Evolutionary conservation across 352 stramenopile genomes (phyloP), one percentile per base, ranked within the genome.

Genomic region (Phytophthora hybrid): DNA sequence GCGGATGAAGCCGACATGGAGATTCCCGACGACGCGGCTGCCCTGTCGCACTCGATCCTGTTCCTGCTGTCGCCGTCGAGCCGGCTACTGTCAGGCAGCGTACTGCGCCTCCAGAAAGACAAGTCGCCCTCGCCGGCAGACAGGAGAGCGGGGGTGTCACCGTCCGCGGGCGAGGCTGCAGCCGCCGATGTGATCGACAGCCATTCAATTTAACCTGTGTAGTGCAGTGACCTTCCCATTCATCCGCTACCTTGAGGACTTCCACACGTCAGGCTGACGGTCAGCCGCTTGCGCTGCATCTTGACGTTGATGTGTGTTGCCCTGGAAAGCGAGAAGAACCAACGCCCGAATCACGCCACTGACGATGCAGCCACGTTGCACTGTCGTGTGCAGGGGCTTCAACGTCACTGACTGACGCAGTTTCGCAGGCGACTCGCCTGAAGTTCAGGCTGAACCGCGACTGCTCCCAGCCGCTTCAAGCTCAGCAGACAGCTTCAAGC

Each of bases 41-140:
- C 78, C 31, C 66, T 94, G 53, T 71, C 81, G 34, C 83, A 92
- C 74, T 76, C 81, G 60, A 81, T 92, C n/a, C 56, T 90, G 46
- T 89, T 92, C 26, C 63, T 93, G 2, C 56, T 92, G n/a, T 88
- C 85, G 7, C 82, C 85, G 9, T 60, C 74, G 32, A 91, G 84
- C 51, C 59, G 59, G 2, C 73, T 77, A 13, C 58, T 94, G 8
- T 88, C 82, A 34, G 87, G 87, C 10, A 94, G 85, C 44, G 73
- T 92, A 10, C 31, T 94, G 21, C 83, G 83, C 2, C 29, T 89
- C 14, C 80, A 88, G 65, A 53, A 76, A 13, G 55, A 74, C 57
- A 71, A 66, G 47, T 63, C 57, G 29, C 41, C 53, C 2, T 52
- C 55, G 11, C 2, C 41, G 41, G 29, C 46, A 71, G 55, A 60